phyloP scores from a whole-genome alignment of 306 rosid species.

The Sicyos baderoa region DNA sequence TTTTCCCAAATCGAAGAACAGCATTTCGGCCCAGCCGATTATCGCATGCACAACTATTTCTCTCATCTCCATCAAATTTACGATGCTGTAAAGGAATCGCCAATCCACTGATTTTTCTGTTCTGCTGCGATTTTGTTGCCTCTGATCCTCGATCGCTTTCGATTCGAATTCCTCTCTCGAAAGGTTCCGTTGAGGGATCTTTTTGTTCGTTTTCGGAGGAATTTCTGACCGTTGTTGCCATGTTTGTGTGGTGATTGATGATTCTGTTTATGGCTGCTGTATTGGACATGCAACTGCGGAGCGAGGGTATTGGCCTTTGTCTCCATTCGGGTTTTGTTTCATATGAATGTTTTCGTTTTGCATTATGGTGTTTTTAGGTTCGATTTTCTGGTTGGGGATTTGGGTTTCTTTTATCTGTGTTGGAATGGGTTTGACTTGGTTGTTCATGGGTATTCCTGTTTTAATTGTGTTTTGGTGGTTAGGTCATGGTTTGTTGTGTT shows the following conservation, averaged over 20 bases:
- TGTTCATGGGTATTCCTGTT: not conserved
- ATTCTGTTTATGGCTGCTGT: constrained; percentile 11
- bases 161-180: not conserved
- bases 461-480: not conserved
- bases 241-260: not conserved
- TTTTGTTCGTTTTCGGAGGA: not conserved
- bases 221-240: not conserved
- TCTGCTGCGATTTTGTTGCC: not conserved
- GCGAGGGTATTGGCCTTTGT: not conserved
- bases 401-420: not conserved
- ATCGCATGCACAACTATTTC: not conserved
- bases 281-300: not conserved
- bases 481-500: constrained; percentile 8
- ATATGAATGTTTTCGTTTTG: constrained; percentile 3
- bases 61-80: not conserved
- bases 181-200: not conserved
- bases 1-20: not conserved
- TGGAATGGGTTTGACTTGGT: not conserved
- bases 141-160: constrained; percentile 10
- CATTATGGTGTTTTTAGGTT: constrained; percentile 4
- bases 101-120: not conserved
- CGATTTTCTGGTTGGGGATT: not conserved
- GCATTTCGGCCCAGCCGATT: not conserved
- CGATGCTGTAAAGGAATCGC: not conserved
- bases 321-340: not conserved